Conservation (phyloP, 2,329 filamentous ascomycete species). For the Didymosphaeria variabile region DNA sequence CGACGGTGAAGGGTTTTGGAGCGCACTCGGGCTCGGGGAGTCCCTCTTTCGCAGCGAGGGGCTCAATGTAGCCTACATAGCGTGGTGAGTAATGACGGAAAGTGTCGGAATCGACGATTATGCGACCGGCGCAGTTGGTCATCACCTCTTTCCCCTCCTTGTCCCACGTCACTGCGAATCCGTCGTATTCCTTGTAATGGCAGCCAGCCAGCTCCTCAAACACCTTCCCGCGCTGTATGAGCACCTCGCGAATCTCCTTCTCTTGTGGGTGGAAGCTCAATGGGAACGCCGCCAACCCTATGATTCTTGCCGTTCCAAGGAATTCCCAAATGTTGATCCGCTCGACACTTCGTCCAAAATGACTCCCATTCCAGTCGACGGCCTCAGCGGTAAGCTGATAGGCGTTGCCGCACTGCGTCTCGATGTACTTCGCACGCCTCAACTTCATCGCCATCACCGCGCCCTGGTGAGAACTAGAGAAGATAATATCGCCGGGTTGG, state of each 20-base stretch:
- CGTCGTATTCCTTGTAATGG: too few relatives aligned
- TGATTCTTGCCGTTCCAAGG: conserved; percentile 81
- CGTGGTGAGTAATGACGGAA: conserved; percentile 56
- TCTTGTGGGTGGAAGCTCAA: conserved; percentile 80
- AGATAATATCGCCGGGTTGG: conserved; percentile 43
- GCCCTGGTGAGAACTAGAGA: conserved; percentile 33
- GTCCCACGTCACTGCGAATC: too few relatives aligned
- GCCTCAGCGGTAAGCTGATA: conserved; percentile 35
- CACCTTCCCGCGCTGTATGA: conserved; percentile 82
- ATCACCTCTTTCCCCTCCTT: conserved; percentile 29
- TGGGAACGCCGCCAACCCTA: conserved; percentile 77
- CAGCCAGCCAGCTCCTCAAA: conserved; percentile 76
- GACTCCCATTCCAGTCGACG: conserved; percentile 45
- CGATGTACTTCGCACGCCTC: conserved; percentile 24
- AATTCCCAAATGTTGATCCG: conserved; percentile 58
- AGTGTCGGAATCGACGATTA: conserved; percentile 80
- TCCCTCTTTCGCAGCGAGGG: conserved; percentile 31
- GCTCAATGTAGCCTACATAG: conserved; percentile 33
- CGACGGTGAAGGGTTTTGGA: conserved; percentile 48
- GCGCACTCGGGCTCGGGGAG: conserved; percentile 36
- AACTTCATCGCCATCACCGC: conserved; percentile 33
- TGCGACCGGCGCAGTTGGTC: conserved; percentile 76
- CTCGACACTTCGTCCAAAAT: conserved; percentile 36
- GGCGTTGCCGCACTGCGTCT: conserved; percentile 32
- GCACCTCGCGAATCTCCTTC: conserved; percentile 66